Base-by-base conservation (phyloP, 2,329 filamentous ascomycete genomes). In the Lasiodiplodia hormozganensis region DNA sequence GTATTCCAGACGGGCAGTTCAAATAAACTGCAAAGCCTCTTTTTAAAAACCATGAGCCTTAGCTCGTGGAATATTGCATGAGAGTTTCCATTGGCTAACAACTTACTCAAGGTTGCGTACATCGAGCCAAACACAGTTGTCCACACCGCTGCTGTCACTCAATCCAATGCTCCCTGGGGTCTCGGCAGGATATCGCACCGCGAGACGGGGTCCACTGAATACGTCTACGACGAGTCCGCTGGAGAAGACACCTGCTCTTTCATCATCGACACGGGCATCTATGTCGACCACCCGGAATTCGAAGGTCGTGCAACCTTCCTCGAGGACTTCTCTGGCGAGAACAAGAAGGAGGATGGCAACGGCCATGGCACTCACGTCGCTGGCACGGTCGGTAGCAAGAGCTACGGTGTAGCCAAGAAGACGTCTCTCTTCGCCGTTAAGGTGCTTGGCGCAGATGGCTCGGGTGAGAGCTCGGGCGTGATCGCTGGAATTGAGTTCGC, bases 221-320 rank as follows among this genome's bases (percentile, higher is more conserved):
- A 99, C 86, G 88, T 98, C 40, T 99, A 95, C 81, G 96, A 99
- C 83, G 97, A 98, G 87, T 99, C 98, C 78, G 96, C 94, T 71
- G 82, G 82, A 65, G 70, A 72, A 12, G 80, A 79, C 67, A 81
- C 82, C n/a, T 82, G 84, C 68, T 80, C 84, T 64, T 85, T 85
- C 73, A 75, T 85, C 69, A 73, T 85, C 31, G 83, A 85, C 72
- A 84, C 82, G 3, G 83, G 83, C 69, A 77, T 85, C 38, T 81
- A 82, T 71, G 80, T 77, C n/a, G 72, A 77, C 11, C 82, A 85
- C 73, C 76, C 77, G 60, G 78, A 80, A 53, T 85, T 85, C 73
- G 77, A 71, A 21, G 79, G 80, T 25, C 82, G 83, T 67, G 83
- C 78, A 14, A 71, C 71, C 5, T 28, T 52, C 49, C 38, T 57